Evolutionary conservation across 2,329 filamentous ascomycete species (phyloP).

Genomic region (Grosmannia huntii): DNA sequence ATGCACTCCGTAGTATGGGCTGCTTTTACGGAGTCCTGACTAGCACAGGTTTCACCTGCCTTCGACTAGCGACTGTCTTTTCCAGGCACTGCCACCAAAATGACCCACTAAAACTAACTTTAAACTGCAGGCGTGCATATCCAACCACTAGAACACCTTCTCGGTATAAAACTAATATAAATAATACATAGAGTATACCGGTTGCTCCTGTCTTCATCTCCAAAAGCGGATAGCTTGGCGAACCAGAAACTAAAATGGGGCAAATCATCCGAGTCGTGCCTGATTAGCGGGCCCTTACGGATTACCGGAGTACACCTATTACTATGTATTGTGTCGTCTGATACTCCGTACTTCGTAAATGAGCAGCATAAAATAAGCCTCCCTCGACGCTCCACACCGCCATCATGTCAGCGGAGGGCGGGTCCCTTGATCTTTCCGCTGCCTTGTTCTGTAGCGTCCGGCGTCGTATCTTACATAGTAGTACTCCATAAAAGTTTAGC

Average conservation of each 20-base stretch:
- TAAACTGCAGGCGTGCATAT: background rate
- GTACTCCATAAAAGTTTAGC: background rate
- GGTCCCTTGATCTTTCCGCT: background rate
- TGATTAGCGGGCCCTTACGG: background rate
- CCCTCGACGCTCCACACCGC: background rate
- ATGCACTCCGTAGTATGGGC: no score
- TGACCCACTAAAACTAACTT: background rate
- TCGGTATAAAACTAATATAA: background rate
- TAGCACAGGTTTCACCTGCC: background rate
- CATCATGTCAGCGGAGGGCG: background rate
- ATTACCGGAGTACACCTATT: background rate
- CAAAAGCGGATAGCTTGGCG: background rate
- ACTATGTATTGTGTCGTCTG: background rate
- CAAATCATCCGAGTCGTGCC: background rate
- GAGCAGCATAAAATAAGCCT: background rate
- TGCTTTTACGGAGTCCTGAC: no score
- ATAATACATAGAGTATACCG: background rate
- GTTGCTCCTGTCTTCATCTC: background rate
- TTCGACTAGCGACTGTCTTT: background rate
- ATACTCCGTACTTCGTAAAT: no score
- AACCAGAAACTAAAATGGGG: background rate
- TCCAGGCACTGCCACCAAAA: background rate
- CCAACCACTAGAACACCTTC: no score
- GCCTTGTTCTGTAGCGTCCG: background rate
- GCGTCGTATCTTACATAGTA: no score